These are phyloP conservation scores for Rhodomyrtus tomentosa DNA, from an alignment of 345 rosid genomes.

Conservation along the genomic window DNA sequence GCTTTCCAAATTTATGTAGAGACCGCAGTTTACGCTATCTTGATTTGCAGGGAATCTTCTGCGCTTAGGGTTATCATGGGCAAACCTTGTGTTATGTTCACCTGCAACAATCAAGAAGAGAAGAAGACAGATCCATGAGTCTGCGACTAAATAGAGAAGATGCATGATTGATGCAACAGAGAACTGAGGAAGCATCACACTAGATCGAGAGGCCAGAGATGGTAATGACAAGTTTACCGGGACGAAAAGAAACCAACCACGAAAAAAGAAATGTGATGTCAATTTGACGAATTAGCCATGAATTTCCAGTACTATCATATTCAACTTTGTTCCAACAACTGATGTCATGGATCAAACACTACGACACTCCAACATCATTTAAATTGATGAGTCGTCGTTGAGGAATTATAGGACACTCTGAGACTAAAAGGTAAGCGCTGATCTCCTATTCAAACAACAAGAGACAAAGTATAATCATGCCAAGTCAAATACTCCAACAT, in stretches of 20 bases:
- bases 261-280: background rate
- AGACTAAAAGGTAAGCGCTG: background rate
- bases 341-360: background rate
- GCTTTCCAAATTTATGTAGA: conserved; percentile 44
- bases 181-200: background rate
- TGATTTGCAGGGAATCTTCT: conserved; percentile 20
- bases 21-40: conserved; percentile 22
- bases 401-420: background rate
- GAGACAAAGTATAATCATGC: background rate
- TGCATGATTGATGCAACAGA: background rate
- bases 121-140: background rate
- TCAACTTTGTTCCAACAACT: background rate
- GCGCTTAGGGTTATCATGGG: conserved; percentile 24
- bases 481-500: background rate
- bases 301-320: background rate
- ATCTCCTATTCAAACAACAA: background rate
- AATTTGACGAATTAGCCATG: background rate
- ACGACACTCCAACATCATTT: background rate
- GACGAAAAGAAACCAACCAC: background rate
- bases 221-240: background rate
- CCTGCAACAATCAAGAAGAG: background rate
- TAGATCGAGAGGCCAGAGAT: background rate
- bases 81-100: conserved; percentile 16
- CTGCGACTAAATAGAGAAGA: background rate
- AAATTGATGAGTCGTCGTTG: background rate